These are phyloP conservation scores for Tilletia caries DNA, from an alignment of 1,284 basidiomycete genomes.

Conservation along the genomic window DNA sequence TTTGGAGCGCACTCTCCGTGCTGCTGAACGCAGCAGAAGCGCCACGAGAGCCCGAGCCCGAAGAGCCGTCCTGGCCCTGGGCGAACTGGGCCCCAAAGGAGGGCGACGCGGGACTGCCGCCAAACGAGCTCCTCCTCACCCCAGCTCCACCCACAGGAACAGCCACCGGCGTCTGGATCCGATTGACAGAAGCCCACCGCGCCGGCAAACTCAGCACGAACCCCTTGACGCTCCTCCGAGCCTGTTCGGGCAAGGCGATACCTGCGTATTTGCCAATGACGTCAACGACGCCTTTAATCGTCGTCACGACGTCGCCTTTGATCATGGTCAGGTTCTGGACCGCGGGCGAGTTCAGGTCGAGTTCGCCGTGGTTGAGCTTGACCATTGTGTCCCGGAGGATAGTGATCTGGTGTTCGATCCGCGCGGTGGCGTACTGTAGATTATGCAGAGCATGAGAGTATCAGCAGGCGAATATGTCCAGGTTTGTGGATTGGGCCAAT, in stretches of 20 bases:
- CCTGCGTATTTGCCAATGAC: slow-evolving; percentile 83
- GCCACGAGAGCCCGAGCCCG: no score
- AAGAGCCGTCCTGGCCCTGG: slow-evolving; percentile 15
- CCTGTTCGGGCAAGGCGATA: slow-evolving; percentile 76
- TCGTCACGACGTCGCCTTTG: slow-evolving; percentile 76
- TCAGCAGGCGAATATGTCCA: no score
- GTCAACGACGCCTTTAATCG: slow-evolving; percentile 80
- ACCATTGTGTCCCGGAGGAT: slow-evolving; percentile 62
- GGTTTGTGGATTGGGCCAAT: no score
- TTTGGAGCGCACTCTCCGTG: slow-evolving; percentile 20
- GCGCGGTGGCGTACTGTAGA: slow-evolving; percentile 72
- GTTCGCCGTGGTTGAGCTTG: slow-evolving; percentile 44
- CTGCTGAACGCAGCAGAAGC: no score
- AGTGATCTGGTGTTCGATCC: slow-evolving; percentile 81
- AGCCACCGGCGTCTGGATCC: slow-evolving; percentile 21
- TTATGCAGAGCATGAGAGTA: no score
- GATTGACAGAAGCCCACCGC: slow-evolving; percentile 64
- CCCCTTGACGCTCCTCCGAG: slow-evolving; percentile 69
- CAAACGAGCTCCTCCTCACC: slow-evolving; percentile 33
- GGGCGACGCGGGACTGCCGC: slow-evolving; percentile 2
- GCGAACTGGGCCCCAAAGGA: not conserved
- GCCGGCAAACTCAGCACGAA: slow-evolving; percentile 78
- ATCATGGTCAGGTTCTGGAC: slow-evolving; percentile 62
- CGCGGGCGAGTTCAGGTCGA: slow-evolving; percentile 35
- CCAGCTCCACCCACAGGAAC: slow-evolving; percentile 24